These are phyloP conservation scores for Pichia sp. DNA, from an alignment of 1,139 yeast species.

Conservation along the genomic window DNA sequence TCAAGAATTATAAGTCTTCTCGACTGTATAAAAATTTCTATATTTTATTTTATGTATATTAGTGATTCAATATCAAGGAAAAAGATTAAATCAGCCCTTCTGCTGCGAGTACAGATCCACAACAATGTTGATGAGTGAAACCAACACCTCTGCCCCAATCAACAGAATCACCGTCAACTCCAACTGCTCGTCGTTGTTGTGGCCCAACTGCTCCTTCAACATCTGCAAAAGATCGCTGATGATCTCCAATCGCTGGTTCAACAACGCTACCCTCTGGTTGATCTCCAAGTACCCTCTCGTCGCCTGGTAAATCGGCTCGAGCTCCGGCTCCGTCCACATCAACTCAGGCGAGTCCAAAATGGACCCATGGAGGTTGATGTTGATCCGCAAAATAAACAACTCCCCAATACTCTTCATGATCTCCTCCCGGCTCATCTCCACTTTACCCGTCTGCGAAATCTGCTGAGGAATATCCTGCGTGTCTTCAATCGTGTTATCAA, in stretches of 20 bases:
- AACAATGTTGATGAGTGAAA: conserved; percentile 68
- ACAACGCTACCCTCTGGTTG: conserved; percentile 81
- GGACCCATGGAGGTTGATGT: conserved; percentile 90
- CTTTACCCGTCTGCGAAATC: conserved; percentile 90
- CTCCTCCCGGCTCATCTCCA: conserved; percentile 87
- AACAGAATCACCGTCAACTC: conserved; percentile 91
- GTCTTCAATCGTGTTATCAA: conserved; percentile 92
- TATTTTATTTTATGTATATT: conserved; percentile 1
- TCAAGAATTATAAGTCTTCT: conserved; percentile 63
- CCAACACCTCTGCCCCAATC: conserved; percentile 87
- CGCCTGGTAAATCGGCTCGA: conserved; percentile 95
- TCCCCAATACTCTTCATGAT: conserved; percentile 97
- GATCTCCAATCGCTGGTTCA: conserved; percentile 89
- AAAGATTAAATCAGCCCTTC: background rate
- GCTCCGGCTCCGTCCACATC: conserved; percentile 98
- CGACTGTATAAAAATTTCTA: background rate
- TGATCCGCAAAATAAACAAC: conserved; percentile 82
- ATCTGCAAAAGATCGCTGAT: conserved; percentile 88
- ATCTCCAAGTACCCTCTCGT: conserved; percentile 92
- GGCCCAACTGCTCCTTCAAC: conserved; percentile 95
- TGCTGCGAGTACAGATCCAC: conserved; percentile 30
- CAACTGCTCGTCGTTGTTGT: conserved; percentile 83
- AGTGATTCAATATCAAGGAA: background rate
- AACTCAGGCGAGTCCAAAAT: conserved; percentile 93
- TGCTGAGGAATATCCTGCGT: conserved; percentile 96